These are phyloP conservation scores for Ophiostoma australiae DNA, from an alignment of 2,329 filamentous ascomycete genomes.

Conservation along the genomic window DNA sequence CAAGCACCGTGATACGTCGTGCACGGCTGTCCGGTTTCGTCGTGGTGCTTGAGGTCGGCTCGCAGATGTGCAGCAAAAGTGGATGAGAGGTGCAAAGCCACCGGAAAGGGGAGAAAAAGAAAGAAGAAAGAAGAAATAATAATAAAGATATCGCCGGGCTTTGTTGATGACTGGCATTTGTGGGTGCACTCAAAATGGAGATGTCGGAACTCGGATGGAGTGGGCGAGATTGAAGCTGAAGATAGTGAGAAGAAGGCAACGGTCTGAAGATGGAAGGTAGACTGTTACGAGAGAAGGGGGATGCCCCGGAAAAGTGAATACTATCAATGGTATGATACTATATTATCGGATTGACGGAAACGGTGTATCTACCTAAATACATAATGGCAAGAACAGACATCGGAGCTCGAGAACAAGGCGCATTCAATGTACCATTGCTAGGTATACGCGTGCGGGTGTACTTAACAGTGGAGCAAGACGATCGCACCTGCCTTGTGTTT, in stretches of 20 bases:
- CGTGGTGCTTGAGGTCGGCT: constrained; percentile 11
- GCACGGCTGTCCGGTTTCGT: constrained; percentile 12
- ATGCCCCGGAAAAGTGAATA: not conserved
- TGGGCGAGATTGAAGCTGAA: not conserved
- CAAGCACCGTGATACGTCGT: constrained; percentile 6
- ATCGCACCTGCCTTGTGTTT: not conserved
- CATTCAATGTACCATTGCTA: not conserved
- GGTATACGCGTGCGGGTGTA: not conserved
- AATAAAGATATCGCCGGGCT: not conserved
- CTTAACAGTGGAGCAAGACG: not conserved
- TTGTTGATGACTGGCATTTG: not conserved
- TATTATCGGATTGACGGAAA: not conserved
- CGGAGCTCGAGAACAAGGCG: not conserved
- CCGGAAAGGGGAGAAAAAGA: not conserved
- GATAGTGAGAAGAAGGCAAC: not conserved
- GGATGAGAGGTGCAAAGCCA: not conserved
- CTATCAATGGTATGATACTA: not conserved
- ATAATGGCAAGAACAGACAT: not conserved
- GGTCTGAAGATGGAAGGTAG: not conserved
- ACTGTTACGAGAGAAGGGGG: not conserved
- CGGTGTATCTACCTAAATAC: not conserved
- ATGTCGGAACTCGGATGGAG: not conserved
- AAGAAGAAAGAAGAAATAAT: not conserved
- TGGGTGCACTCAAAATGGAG: not conserved
- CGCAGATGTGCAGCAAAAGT: constrained; percentile 11